Percentiles rank a stretch among this genome's conserved stretches.
These are phyloP conservation scores for Rusavskia elegans DNA, from an alignment of 495 filamentous ascomycete species.

Conservation along the genomic window DNA sequence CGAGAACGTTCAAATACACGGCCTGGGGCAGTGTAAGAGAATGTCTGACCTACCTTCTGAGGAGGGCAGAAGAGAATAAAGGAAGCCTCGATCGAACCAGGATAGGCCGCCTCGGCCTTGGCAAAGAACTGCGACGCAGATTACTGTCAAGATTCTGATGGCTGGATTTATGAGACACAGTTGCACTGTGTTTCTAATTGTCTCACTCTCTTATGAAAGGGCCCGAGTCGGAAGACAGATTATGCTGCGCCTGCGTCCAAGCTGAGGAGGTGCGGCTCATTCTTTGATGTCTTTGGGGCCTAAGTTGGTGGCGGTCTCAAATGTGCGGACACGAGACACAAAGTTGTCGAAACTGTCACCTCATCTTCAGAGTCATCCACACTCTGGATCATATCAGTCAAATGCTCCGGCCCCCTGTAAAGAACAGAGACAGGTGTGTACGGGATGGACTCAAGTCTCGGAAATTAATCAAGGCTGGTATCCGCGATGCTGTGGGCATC, in stretches of 20 bases:
- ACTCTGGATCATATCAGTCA: too few relatives aligned
- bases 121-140: constrained; percentile 50
- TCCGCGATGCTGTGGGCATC: too few relatives aligned
- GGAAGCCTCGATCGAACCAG: constrained; percentile 69
- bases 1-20: constrained; percentile 70
- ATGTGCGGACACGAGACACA: background rate
- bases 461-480: too few relatives aligned
- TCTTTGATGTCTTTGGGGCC: background rate
- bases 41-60: constrained; percentile 82
- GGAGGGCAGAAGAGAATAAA: constrained; percentile 80
- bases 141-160: constrained; percentile 8
- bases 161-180: too few relatives aligned
- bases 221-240: too few relatives aligned
- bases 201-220: too few relatives aligned
- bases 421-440: too few relatives aligned
- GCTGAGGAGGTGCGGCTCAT: background rate
- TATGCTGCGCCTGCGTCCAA: too few relatives aligned
- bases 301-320: background rate
- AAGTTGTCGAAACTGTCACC: background rate
- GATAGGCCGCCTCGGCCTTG: constrained; percentile 61
- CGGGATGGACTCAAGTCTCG: too few relatives aligned
- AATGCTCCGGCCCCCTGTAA: too few relatives aligned
- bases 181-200: too few relatives aligned
- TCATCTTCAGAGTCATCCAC: too few relatives aligned
- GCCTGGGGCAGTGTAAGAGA: constrained; percentile 86